Conservation (phyloP, 345 rosid genomes). For the Microthlaspi erraticum region DNA sequence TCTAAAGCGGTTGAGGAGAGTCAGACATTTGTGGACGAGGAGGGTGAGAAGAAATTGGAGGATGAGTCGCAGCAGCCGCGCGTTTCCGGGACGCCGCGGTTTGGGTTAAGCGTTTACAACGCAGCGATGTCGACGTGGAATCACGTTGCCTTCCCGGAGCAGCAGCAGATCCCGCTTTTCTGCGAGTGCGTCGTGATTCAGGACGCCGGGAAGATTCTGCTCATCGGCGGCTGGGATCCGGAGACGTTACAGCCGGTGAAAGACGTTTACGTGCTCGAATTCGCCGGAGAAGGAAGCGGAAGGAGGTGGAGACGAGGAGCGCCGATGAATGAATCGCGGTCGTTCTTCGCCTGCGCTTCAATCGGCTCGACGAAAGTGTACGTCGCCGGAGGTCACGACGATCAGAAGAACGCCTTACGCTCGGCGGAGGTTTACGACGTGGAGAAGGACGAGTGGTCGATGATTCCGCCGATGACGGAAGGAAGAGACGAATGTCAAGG, state of each 20-base stretch:
- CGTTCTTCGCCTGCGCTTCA: constrained; percentile 59
- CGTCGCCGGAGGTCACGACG: constrained; percentile 74
- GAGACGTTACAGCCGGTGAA: constrained; percentile 49
- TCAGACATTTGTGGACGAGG: not conserved
- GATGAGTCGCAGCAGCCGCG: constrained; percentile 13
- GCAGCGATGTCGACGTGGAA: constrained; percentile 42
- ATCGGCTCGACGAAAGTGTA: constrained; percentile 45
- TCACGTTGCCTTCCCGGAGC: constrained; percentile 30
- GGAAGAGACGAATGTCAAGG: constrained; percentile 67
- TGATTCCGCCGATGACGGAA: constrained; percentile 51
- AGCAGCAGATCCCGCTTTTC: constrained; percentile 51
- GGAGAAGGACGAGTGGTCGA: constrained; percentile 56
- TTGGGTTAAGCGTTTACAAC: constrained; percentile 53
- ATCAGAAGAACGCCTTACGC: constrained; percentile 57
- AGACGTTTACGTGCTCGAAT: constrained; percentile 51
- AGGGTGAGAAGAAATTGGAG: constrained; percentile 22
- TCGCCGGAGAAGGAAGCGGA: constrained; percentile 41
- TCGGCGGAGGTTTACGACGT: constrained; percentile 60
- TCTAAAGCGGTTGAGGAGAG: constrained; percentile 19
- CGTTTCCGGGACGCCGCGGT: constrained; percentile 45
- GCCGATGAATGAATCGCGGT: constrained; percentile 55
- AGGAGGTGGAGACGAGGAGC: constrained; percentile 53
- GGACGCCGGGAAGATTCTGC: constrained; percentile 43
- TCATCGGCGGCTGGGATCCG: constrained; percentile 72
- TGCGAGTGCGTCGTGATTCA: constrained; percentile 57